A percentile compares a stretch with the other conserved stretches of the same genome.
Conservation (phyloP, 805 yeast species). For the Starmerella stigmatis region DNA sequence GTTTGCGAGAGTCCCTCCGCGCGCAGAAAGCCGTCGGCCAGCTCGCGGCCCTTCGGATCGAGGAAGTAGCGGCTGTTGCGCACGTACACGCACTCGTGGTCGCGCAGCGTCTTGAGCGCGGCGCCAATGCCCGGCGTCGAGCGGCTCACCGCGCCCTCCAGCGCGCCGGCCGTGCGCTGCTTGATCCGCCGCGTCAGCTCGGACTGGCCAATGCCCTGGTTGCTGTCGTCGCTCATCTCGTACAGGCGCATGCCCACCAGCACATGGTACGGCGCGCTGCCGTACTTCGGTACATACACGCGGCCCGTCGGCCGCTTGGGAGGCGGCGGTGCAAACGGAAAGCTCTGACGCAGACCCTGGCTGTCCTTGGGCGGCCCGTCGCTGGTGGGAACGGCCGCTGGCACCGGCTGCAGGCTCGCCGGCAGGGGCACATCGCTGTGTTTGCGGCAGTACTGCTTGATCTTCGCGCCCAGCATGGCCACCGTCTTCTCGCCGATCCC, state of each 20-base stretch:
- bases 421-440: conserved; percentile 41
- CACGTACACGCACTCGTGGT: conserved; percentile 48
- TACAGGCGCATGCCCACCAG: conserved; percentile 19
- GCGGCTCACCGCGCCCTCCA: conserved; percentile 19
- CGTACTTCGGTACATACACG: conserved; percentile 24
- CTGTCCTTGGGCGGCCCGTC: conserved; percentile 4
- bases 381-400: conserved; percentile 1
- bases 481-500: conserved; percentile 68
- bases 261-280: conserved; percentile 21
- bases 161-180: conserved; percentile 15
- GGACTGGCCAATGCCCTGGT: conserved; percentile 53
- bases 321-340: conserved; percentile 17
- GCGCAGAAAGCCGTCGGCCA: conserved; percentile 48
- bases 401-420: conserved; percentile 19
- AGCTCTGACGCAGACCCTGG: conserved; percentile 8
- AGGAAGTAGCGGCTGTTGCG: conserved; percentile 38
- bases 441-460: conserved; percentile 47
- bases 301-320: conserved; percentile 14
- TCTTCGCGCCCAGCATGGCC: conserved; percentile 37
- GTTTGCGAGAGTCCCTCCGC: conserved; percentile 38
- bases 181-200: conserved; percentile 37
- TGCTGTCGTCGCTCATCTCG: conserved; percentile 22
- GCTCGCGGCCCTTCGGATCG: conserved; percentile 55
- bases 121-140: conserved; percentile 19
- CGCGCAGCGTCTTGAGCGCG: conserved; percentile 47